Evolutionary conservation across 768 basidiomycete genomes (phyloP).

Genomic region (Kwoniella sp.): DNA sequence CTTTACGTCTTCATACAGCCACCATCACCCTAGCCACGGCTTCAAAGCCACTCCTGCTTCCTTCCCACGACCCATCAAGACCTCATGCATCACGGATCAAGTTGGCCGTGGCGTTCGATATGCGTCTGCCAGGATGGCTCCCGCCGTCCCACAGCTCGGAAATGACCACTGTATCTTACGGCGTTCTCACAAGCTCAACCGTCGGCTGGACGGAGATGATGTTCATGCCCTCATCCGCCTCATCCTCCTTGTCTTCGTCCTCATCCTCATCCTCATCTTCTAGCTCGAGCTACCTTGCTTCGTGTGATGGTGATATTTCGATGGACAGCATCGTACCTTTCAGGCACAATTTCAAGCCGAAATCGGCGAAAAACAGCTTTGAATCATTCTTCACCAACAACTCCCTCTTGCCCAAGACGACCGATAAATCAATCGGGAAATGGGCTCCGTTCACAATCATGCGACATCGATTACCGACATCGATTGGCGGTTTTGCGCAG

Average conservation of each 20-base stretch:
- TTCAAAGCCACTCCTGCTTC: constrained; percentile 24
- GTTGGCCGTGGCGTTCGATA: constrained; percentile 79
- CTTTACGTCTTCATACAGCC: constrained; percentile 68
- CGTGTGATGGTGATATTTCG: neutral
- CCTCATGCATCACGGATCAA: constrained; percentile 60
- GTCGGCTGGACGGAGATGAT: constrained; percentile 38
- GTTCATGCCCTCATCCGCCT: too few species aligned
- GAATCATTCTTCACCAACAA: constrained; percentile 18
- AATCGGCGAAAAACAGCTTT: constrained; percentile 5
- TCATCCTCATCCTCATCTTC: neutral
- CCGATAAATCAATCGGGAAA: constrained; percentile 12
- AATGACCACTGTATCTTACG: constrained; percentile 42
- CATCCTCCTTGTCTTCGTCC: too few species aligned
- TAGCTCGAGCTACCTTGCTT: neutral
- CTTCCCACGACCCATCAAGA: constrained; percentile 55
- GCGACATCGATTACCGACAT: constrained; percentile 22
- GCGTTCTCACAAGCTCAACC: constrained; percentile 30
- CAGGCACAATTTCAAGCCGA: constrained; percentile 6
- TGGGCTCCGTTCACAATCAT: constrained; percentile 24
- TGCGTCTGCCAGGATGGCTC: constrained; percentile 88
- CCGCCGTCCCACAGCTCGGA: constrained; percentile 58
- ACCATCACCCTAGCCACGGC: constrained; percentile 65
- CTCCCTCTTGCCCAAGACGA: neutral
- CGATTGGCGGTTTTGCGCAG: constrained; percentile 8
- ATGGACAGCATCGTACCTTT: constrained; percentile 5